Evolutionary conservation across 306 rosid species (phyloP).

Genomic region (Prunus salicina): DNA sequence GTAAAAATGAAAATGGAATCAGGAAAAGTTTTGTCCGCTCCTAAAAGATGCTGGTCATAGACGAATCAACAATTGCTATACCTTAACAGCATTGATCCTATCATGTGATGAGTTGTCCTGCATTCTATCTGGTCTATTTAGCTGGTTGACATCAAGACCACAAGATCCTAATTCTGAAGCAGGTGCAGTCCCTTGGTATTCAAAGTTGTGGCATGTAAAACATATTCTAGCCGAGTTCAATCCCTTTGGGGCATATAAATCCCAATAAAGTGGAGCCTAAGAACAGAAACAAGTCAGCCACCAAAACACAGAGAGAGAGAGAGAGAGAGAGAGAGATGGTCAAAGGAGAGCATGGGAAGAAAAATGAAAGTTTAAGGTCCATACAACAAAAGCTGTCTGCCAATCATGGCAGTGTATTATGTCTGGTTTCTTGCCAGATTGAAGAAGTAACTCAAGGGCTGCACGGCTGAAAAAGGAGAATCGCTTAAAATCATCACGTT

Average conservation of each 20-base stretch:
- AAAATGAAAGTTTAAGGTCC: slow-evolving; percentile 28
- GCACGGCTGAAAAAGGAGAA: slow-evolving; percentile 94
- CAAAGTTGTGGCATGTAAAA: slow-evolving; percentile 98
- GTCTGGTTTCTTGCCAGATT: slow-evolving; percentile 93
- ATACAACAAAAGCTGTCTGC: slow-evolving; percentile 97
- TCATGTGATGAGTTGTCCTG: slow-evolving; percentile 81
- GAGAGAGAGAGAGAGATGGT: slow-evolving; percentile 6
- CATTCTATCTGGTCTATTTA: slow-evolving; percentile 86
- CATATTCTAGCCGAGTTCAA: slow-evolving; percentile 92
- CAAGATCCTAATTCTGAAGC: slow-evolving; percentile 78
- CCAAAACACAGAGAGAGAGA: not conserved
- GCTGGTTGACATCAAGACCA: slow-evolving; percentile 73
- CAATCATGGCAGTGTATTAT: slow-evolving; percentile 99
- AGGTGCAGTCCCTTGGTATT: slow-evolving; percentile 87
- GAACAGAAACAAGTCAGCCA: slow-evolving; percentile 25
- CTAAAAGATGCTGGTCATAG: not conserved
- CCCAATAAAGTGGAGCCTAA: slow-evolving; percentile 98
- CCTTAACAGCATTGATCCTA: slow-evolving; percentile 87
- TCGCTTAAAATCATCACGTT: slow-evolving; percentile 85
- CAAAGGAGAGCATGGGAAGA: slow-evolving; percentile 11
- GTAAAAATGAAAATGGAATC: slow-evolving; percentile 7
- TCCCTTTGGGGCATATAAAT: slow-evolving; percentile 68
- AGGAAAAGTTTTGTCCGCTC: not conserved
- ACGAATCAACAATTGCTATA: slow-evolving; percentile 26
- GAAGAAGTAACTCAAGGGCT: slow-evolving; percentile 89